Evolutionary conservation across 176 grass and related monocot species (phyloP).

Genomic region (Alopecurus myosuroides): DNA sequence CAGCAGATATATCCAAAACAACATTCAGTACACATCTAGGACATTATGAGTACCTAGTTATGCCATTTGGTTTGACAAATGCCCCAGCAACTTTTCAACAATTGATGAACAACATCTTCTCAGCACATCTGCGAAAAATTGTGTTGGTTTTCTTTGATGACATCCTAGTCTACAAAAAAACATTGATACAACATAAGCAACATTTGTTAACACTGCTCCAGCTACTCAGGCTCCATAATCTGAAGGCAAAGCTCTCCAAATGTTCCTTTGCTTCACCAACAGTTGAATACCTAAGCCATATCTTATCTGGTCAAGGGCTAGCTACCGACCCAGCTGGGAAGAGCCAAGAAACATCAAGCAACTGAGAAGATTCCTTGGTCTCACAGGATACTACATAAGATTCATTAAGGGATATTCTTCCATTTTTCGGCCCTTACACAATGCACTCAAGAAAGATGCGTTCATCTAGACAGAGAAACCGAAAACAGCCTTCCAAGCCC

Average conservation of each 20-base stretch:
- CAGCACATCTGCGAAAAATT: too few species aligned
- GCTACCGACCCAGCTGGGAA: rapidly evolving
- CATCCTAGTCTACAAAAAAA: too few species aligned
- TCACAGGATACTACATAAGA: background rate
- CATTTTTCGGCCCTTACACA: background rate
- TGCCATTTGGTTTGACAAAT: too few species aligned
- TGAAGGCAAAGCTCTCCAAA: rapidly evolving
- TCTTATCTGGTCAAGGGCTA: rapidly evolving
- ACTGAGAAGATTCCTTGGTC: background rate
- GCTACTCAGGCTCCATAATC: background rate
- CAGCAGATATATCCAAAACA: too few species aligned
- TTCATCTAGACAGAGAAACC: background rate
- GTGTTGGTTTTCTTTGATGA: too few species aligned
- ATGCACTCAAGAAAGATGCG: background rate
- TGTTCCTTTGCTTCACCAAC: rapidly evolving
- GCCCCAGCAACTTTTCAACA: too few species aligned
- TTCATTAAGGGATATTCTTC: background rate
- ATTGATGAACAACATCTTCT: too few species aligned
- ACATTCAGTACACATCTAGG: too few species aligned
- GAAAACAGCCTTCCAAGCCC: background rate
- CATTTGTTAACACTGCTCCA: too few species aligned
- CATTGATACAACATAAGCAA: too few species aligned
- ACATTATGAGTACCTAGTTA: too few species aligned
- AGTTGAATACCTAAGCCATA: background rate
- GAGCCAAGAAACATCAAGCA: rapidly evolving